Evolutionary conservation across 176 grass and related monocot species (phyloP).

Genomic region (Sorghum bicolor): Sorghum_bicolor_NCBIv3 NC_012871.2:60389001-60389500

Average conservation of each 20-base stretch:
- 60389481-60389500: neutral
- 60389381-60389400: constrained; percentile 50
- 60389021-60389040: neutral
- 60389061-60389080: neutral
- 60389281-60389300: neutral
- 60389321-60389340: constrained; percentile 49
- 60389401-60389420: neutral
- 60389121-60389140: constrained; percentile 38
- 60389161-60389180: neutral
- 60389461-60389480: neutral
- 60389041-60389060: neutral
- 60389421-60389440: neutral
- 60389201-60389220: neutral
- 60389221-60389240: neutral
- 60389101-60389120: constrained; percentile 55
- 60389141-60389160: constrained; percentile 51
- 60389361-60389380: constrained; percentile 51
- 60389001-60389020: neutral
- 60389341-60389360: constrained; percentile 46
- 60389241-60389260: neutral
- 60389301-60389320: constrained; percentile 41
- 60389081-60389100: constrained; percentile 83
- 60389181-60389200: neutral
- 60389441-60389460: neutral
- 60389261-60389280: neutral